Evolutionary conservation across 257 asterid species (phyloP).

Genomic region (Handroanthus guayacan): DNA sequence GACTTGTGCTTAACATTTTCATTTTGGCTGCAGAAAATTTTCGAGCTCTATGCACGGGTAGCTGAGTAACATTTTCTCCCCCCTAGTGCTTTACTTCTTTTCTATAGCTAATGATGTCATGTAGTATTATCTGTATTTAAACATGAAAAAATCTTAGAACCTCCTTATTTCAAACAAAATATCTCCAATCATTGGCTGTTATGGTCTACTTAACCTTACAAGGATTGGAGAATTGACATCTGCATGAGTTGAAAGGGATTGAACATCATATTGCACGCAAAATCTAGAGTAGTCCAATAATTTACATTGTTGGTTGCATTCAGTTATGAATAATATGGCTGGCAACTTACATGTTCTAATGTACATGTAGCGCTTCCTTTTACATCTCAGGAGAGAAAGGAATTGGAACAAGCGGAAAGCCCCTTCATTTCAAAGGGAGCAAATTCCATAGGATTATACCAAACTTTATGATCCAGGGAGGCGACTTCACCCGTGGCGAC

Average conservation of each 20-base stretch:
- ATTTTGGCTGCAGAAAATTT: conserved; percentile 78
- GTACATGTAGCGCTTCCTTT: not conserved
- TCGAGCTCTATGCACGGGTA: conserved; percentile 99
- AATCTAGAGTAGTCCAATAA: not conserved
- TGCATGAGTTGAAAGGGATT: conserved; percentile 1
- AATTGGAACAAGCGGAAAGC: conserved; percentile 72
- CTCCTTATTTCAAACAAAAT: not conserved
- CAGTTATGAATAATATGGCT: conserved; percentile 5
- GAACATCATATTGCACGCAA: not conserved
- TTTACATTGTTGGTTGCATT: conserved; percentile 23
- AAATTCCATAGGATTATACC: conserved; percentile 91
- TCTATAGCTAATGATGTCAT: conserved; percentile 15
- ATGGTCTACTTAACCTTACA: not conserved
- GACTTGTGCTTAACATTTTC: conserved; percentile 29
- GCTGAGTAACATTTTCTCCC: conserved; percentile 64
- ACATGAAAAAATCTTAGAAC: conserved; percentile 5
- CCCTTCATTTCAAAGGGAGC: conserved; percentile 87
- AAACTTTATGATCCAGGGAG: conserved; percentile 96
- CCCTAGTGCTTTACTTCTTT: conserved; percentile 36
- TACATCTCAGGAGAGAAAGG: conserved; percentile 85
- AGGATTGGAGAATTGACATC: conserved; percentile 4
- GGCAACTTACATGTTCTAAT: conserved; percentile 28
- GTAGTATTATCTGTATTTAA: conserved; percentile 25
- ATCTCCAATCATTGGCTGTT: not conserved
- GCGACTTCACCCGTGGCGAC: conserved; percentile 91